Evolutionary conservation across 1,284 basidiomycete species (phyloP), one percentile per base, ranked within the genome.

Genomic region (Malassezia pachydermatis): DNA sequence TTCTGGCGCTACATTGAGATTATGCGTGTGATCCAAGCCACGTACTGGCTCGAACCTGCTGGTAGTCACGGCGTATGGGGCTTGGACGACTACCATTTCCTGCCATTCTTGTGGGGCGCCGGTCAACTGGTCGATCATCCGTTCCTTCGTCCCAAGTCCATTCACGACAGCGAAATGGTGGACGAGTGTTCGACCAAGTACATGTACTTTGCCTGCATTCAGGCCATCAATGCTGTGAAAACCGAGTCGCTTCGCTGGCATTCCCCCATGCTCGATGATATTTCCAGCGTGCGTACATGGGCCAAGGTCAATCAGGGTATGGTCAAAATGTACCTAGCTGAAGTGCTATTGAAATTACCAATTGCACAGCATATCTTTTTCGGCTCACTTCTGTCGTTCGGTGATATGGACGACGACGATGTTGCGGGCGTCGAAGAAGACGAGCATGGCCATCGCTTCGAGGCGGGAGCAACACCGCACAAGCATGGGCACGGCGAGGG

Each of bases 61-160:
- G 92, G 92, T 2, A 89, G 86, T 56, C 94, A 98, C 66, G 92
- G 92, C 1, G 94, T 96, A 0, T 98, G 92, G 88, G 94, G 94
- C 1, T 75, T 98, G 43, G 92, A 99, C 67, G 92, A 98, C 68
- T 98, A 96, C 67, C 89, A 95, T 62, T 96, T 96, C 73, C 76
- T 95, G 2, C 90, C 90, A 0, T 98, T 96, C 75, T 72, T 94
- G 8, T 92, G 84, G 73, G 89, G 89, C 3, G 80, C 84, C 1
- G 84, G 84, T 0, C 87, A 92, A 67, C 75, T 94, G 45, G 77
- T 78, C 74, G 82, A 84, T 80, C 89, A 96, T 74, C 88, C 86
- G 60, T 84, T 88, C 70, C 81, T 96, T 29, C 78, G 81, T 14
- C 94, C 94, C 2, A 90, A 87, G 71, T 82, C 87, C 2, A 95